Evolutionary conservation across 148 eudicot species (phyloP), one percentile per base, ranked within the genome.

Genomic region (Camellia granthamiana): DNA sequence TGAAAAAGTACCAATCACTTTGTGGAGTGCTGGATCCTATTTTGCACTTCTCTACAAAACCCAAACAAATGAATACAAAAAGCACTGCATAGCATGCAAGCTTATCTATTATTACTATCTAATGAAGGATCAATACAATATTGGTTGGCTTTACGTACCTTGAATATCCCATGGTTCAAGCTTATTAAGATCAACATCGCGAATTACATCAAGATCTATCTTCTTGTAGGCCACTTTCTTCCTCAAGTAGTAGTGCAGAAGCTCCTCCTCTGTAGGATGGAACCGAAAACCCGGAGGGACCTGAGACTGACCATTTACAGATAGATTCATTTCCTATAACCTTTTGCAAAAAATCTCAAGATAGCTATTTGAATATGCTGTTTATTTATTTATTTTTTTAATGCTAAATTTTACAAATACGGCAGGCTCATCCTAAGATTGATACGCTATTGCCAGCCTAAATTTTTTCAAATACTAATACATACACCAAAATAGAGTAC

Each of bases 91-190:
- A 65, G 52, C 21, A 55, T 55, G 11, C 10, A 13, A 54, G 47
- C 3, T 5, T 75, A 63, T 13, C 16, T 65, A 30, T 30, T 30
- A 30, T 30, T 30, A 30, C 38, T 30, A 30, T 30, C 38, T 30
- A 30, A 30, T 30, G 38, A 30, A 30, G 38, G 38, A 30, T 30
- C 38, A 1, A 30, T 30, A 30, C 38, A 30, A 30, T 30, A 30
- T 30, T 30, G 38, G 38, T 30, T 42, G 19, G 1, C 23, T 60
- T 18, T 1, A 30, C 38, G 38, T 81, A 88, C 93, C 93, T 90
- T 90, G 91, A 44, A 90, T 90, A 68, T 90, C 93, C 93, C 93
- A 90, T 21, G 93, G 93, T n/a, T 90, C 93, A 44, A 90, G 90
- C 84, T 88, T 90, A 78, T 90, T 87, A n/a, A 90, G 93, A 81